Percentiles rank a stretch among this genome's conserved stretches.
Conservation (phyloP, 768 basidiomycete genomes). For the Russula virescens region DNA sequence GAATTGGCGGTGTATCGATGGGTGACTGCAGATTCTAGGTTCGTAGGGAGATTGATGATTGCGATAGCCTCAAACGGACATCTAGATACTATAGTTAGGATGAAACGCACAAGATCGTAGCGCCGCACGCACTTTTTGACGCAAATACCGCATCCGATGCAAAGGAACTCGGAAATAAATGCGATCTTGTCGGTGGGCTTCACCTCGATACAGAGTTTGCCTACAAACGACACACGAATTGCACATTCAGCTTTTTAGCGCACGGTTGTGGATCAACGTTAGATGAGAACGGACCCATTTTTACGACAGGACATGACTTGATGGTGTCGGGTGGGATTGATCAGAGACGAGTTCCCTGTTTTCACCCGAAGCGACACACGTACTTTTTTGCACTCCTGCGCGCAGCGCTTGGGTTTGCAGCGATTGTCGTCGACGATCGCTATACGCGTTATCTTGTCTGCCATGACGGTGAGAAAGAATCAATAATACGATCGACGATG, state of each 20-base stretch:
- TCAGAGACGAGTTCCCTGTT: neutral
- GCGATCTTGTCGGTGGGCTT: conserved; percentile 95
- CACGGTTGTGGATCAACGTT: neutral
- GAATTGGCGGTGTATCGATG: conserved; percentile 98
- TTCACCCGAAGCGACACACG: conserved; percentile 2
- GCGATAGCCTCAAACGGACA: conserved; percentile 99
- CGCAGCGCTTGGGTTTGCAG: conserved; percentile 95
- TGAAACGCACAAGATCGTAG: neutral
- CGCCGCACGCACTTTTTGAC: conserved; percentile 81
- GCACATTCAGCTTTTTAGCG: conserved; percentile 1
- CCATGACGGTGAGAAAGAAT: conserved; percentile 36
- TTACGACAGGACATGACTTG: conserved; percentile 91
- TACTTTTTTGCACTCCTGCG: conserved; percentile 98
- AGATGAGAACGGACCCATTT: conserved; percentile 66
- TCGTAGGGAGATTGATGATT: conserved; percentile 98
- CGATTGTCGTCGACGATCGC: conserved; percentile 89
- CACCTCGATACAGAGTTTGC: conserved; percentile 98
- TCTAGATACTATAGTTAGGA: conserved; percentile 37
- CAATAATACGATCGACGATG: neutral
- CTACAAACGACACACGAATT: conserved; percentile 34
- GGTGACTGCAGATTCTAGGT: conserved; percentile 91
- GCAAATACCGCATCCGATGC: conserved; percentile 99
- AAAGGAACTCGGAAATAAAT: conserved; percentile 97
- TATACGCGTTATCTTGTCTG: conserved; percentile 96
- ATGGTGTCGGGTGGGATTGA: neutral